Evolutionary conservation across 768 basidiomycete species (phyloP), one percentile per base, ranked within the genome.

Genomic region (Podaxis sp.): DNA sequence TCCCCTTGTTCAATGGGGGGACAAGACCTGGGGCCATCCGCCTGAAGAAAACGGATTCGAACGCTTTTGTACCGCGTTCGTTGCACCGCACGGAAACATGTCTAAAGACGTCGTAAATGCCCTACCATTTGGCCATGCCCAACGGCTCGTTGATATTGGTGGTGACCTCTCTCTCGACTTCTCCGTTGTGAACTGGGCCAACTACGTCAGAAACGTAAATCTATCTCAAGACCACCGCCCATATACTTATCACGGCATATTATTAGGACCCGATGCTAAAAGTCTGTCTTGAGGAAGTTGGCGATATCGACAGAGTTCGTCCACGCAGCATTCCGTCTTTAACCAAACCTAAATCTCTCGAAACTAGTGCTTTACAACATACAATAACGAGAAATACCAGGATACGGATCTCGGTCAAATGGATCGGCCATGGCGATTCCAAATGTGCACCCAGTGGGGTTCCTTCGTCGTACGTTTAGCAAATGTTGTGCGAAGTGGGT

Each of bases 391-490:
- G 3, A 77, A 85, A 65, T 95, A 83, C 73, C 78, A 79, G 63
- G 76, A 79, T 13, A 85, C 80, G 1, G 81, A 80, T 11, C 71
- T 93, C 9, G 78, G 84, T 59, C 82, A 91, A 66, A 81, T 79
- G 2, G 96, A 94, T 94, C 81, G 93, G 40, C 74, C 88, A 13
- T 98, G 95, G 95, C 65, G 78, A 4, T 96, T 93, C 80, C 95
- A 93, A 74, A 90, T 93, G 54, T 95, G 93, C 77, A 94, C 91
- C 0, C 84, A 96, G 67, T 98, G 96, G 96, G 96, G 95, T 1
- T 98, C 92, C 72, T 94, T 95, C 70, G 86, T 80, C 38, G 92
- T 90, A 65, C 28, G 83, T 68, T 23, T 35, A 14, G 2, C 27
- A 16, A 9, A 21, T 21, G 18, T 44, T 16, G n/a, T 14, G 14